Evolutionary conservation across 2,329 filamentous ascomycete genomes (phyloP).

Genomic region (Sporothrix euskadiensis): DNA sequence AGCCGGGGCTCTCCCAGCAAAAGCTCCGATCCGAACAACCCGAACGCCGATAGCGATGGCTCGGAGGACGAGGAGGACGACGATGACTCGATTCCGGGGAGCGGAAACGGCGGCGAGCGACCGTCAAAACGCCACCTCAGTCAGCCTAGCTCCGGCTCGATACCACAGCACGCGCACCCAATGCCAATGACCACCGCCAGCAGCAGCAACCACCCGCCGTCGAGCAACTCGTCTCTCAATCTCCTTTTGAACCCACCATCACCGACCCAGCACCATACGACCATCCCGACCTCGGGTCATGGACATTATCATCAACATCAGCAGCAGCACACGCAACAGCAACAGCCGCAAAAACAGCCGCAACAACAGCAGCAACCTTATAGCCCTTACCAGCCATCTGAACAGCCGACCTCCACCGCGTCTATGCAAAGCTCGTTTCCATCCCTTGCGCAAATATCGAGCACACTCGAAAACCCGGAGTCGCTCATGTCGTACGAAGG

Average conservation of each 20-base stretch:
- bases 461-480: slow-evolving; percentile 22
- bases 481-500: slow-evolving; percentile 35
- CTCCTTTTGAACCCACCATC: slow-evolving; percentile 32
- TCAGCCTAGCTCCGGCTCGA: slow-evolving; percentile 14
- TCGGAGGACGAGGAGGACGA: slow-evolving; percentile 35
- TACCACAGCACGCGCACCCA: slow-evolving; percentile 33
- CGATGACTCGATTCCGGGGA: slow-evolving; percentile 27
- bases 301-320: background rate
- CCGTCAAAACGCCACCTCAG: slow-evolving; percentile 43
- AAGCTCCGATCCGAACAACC: slow-evolving; percentile 51
- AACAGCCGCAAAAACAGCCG: background rate
- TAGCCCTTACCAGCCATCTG: background rate
- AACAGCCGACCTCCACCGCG: background rate
- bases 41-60: slow-evolving; percentile 44
- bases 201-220: slow-evolving; percentile 15
- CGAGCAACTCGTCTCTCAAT: slow-evolving; percentile 31
- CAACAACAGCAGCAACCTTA: slow-evolving; percentile 11
- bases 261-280: background rate
- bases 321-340: slow-evolving; percentile 5
- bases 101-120: slow-evolving; percentile 34
- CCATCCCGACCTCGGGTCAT: slow-evolving; percentile 20
- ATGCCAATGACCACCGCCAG: slow-evolving; percentile 26
- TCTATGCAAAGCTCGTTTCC: slow-evolving; percentile 11
- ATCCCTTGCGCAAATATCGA: slow-evolving; percentile 22
- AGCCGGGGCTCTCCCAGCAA: slow-evolving; percentile 32